Base-by-base conservation (phyloP, 345 rosid species). In the Hypericum androsaemum region DNA sequence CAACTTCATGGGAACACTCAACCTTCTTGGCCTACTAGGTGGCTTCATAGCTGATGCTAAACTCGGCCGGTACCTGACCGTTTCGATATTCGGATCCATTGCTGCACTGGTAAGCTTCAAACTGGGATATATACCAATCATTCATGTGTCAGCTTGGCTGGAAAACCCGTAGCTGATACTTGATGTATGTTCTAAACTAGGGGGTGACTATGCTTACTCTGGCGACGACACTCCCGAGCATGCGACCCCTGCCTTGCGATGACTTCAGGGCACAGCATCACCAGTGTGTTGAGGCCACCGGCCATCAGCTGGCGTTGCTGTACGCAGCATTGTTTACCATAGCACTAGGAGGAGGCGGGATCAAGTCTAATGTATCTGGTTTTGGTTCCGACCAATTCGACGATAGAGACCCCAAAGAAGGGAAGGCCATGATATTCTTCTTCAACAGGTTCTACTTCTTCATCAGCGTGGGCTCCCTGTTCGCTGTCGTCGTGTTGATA, bases 381-480 rank as follows among this genome's bases (percentile, higher is more conserved):
- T 90, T 87, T 42, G 96, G 96, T n/a, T 80, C 98, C 0, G 96
- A 90, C 47, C 96, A 90, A 44, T 90, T 87, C 43, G 92, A 90
- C 46, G 32, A 51, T 0, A 62, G 71, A 11, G 95, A 90, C 53
- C 97, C 94, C 0, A 81, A 81, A 50, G 98, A 90, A 58, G 78
- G 77, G 69, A 87, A 81, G 70, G 74, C 81, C 43, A 68, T 59
- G 68, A 39, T 41, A 12, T 57, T 67, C 56, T 67, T 67, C 64
- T 67, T 67, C 63, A 67, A 62, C 36, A 47, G 72, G 53, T 67
- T 67, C 48, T 67, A 57, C 38, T 67, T 67, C 56, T 62, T 67
- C 35, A 80, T 87, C 53, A 90, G 92, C 61, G 54, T 82, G 0
- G 98, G 98, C 32, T 90, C 98, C 8, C 74, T 90, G 38, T 84